These are phyloP conservation scores for Begonia masoniana DNA, from an alignment of 306 rosid species.

Conservation along the genomic window DNA sequence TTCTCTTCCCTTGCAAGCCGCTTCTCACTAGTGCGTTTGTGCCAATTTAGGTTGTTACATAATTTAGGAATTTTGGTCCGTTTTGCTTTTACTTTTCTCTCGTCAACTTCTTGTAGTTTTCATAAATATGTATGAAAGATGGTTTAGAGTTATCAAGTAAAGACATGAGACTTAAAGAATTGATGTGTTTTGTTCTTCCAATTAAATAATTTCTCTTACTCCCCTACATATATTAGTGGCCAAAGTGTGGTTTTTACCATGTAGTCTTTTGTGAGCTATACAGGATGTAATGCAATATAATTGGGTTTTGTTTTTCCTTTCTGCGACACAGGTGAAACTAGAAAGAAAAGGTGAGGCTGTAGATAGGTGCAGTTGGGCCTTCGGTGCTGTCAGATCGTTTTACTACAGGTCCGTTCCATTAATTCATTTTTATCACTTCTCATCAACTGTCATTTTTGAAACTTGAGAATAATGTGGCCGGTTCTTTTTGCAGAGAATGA, in stretches of 20 bases:
- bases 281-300: constrained; percentile 6
- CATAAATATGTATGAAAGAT: too few relatives aligned
- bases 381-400: constrained; percentile 21
- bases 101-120: too few relatives aligned
- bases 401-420: not conserved
- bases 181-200: constrained; percentile 1
- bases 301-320: not conserved
- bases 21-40: too few relatives aligned
- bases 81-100: too few relatives aligned
- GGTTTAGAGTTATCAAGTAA: too few relatives aligned
- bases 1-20: too few relatives aligned
- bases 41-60: too few relatives aligned
- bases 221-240: too few relatives aligned
- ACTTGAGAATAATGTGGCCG: constrained; percentile 14
- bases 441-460: not conserved
- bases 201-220: not conserved
- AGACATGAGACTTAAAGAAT: not conserved
- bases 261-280: not conserved
- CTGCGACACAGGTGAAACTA: constrained; percentile 28
- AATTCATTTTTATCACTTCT: not conserved
- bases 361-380: constrained; percentile 19
- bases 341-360: constrained; percentile 30
- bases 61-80: too few relatives aligned
- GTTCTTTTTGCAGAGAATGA: constrained; percentile 35
- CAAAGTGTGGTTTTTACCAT: too few relatives aligned